A percentile compares a stretch with the other conserved stretches of the same genome.
Evolutionary conservation across 1,139 yeast species (phyloP).

Genomic region (Debaryomyces robertsiae): DNA sequence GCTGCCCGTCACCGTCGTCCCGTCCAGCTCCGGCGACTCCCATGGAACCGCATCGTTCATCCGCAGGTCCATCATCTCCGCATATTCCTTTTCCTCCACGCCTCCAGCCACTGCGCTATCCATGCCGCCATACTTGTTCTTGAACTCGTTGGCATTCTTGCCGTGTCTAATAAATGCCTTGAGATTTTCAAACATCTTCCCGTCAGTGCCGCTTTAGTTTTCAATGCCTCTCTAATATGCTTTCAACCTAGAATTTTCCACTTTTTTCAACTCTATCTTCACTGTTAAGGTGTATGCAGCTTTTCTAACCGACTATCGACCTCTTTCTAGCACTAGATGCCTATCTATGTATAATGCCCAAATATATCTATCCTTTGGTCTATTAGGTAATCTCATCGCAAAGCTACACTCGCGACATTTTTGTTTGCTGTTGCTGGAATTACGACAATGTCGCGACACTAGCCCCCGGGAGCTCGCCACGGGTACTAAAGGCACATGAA

Average conservation of each 20-base stretch:
- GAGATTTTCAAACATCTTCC: conserved; percentile 55
- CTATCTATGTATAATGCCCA: too few species aligned
- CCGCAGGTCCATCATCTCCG: neutral
- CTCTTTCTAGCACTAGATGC: too few species aligned
- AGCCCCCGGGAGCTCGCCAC: neutral
- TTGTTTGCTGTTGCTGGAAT: conserved; percentile 7
- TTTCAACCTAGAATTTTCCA: too few species aligned
- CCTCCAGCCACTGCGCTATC: neutral
- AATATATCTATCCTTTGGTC: too few species aligned
- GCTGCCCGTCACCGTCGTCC: neutral
- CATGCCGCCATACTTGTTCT: conserved; percentile 19
- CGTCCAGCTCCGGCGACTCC: neutral
- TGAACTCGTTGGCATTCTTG: conserved; percentile 62
- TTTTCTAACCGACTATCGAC: too few species aligned
- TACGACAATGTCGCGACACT: conserved; percentile 1
- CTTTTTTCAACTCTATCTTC: too few species aligned
- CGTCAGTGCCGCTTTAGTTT: neutral
- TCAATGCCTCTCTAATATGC: too few species aligned
- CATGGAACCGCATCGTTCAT: neutral
- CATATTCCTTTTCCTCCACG: neutral
- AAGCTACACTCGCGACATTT: conserved; percentile 6
- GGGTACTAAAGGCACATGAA: neutral
- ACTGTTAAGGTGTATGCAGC: too few species aligned
- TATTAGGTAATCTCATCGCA: conserved; percentile 7
- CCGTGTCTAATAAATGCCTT: conserved; percentile 86